A percentile compares a stretch with the other conserved stretches of the same genome.
These are phyloP conservation scores for Solanum chacoense DNA, from an alignment of 305 asterid species.

Conservation along the genomic window DNA sequence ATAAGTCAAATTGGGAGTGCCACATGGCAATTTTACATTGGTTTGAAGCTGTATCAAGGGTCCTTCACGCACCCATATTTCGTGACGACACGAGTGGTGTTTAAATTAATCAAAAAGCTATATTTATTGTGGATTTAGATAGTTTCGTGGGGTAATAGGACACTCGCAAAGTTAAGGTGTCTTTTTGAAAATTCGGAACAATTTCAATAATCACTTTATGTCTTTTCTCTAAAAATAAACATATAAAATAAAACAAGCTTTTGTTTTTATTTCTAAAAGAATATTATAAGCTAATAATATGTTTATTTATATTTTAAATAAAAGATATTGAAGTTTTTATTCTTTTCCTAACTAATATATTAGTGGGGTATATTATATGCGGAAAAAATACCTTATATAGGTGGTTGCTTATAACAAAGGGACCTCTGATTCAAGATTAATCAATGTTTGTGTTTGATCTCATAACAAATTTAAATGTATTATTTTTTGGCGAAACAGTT, in stretches of 20 bases:
- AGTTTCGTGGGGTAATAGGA: no score
- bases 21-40: no score
- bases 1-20: no score
- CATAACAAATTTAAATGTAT: neutral
- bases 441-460: neutral
- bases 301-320: neutral
- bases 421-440: neutral
- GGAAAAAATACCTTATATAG: neutral
- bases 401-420: neutral
- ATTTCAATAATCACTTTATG: no score
- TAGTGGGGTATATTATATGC: neutral
- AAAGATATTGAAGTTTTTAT: neutral
- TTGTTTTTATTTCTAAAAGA: neutral
- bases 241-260: neutral
- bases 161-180: no score
- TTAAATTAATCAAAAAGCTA: no score
- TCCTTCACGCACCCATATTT: no score
- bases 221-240: neutral
- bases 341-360: neutral
- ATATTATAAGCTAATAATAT: neutral
- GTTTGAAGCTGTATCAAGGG: no score
- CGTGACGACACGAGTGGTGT: no score
- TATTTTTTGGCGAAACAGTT: neutral
- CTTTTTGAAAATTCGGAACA: no score
- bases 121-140: no score